Evolutionary conservation across 139 green algal species (phyloP).

Genomic region (Tetraselmis striata): DNA sequence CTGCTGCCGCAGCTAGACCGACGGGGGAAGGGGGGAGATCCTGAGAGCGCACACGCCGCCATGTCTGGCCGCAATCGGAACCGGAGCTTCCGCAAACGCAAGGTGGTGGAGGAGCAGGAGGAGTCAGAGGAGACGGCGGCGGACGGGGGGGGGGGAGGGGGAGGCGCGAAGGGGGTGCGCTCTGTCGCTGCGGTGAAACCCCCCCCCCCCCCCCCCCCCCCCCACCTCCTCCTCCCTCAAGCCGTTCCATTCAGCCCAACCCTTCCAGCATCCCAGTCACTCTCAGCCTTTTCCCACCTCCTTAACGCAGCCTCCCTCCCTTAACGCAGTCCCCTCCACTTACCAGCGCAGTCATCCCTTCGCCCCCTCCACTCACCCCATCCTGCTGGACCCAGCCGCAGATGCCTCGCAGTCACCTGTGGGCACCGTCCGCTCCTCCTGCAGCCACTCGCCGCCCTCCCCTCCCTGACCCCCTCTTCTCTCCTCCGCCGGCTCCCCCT

Average conservation of each 20-base stretch:
- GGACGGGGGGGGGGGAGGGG: no score
- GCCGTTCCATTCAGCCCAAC: not conserved
- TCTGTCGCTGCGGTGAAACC: no score
- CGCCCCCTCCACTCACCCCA: slow-evolving; percentile 4
- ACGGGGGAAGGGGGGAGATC: no score
- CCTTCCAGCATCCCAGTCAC: not conserved
- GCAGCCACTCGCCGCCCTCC: no score
- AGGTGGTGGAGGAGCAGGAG: slow-evolving; percentile 7
- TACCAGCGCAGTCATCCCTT: not conserved
- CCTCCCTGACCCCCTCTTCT: not conserved
- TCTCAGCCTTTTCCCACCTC: not conserved
- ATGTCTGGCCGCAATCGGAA: no score
- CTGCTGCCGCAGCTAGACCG: no score
- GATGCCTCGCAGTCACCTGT: not conserved
- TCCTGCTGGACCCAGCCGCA: not conserved
- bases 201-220: no score
- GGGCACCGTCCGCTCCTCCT: no score
- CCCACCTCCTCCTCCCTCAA: no score
- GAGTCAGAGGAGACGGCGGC: not conserved
- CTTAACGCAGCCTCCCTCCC: not conserved
- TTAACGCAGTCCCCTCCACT: not conserved
- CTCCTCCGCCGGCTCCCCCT: not conserved
- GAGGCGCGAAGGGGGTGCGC: no score
- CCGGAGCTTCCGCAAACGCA: not conserved
- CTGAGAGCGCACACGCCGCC: no score